Percentiles rank a stretch among this genome's conserved stretches.
Conservation (phyloP, 1,139 yeast genomes). For the Candida mesenterica region DNA sequence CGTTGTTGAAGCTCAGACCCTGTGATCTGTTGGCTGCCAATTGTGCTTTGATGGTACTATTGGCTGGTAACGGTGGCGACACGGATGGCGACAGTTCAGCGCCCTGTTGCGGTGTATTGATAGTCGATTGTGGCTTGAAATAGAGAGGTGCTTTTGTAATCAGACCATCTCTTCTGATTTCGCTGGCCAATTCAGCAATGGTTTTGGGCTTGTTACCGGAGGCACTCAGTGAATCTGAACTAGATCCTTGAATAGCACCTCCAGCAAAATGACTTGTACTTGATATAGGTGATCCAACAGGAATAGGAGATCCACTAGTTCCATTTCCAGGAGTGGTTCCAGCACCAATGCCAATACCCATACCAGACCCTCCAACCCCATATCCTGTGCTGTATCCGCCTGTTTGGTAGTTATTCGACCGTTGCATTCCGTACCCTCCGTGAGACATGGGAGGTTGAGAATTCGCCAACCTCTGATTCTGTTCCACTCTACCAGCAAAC, state of each 20-base stretch:
- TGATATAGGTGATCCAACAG: no score
- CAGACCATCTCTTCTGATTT: constrained; percentile 41
- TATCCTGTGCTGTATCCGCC: not conserved
- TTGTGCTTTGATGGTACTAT: constrained; percentile 48
- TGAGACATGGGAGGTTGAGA: constrained; percentile 7
- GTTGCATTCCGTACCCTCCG: not conserved
- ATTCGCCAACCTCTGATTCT: constrained; percentile 33
- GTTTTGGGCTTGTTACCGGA: constrained; percentile 36
- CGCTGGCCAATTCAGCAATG: constrained; percentile 56
- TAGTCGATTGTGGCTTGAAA: constrained; percentile 30
- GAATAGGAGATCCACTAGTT: no score
- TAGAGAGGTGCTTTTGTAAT: constrained; percentile 32
- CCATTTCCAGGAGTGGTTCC: not conserved
- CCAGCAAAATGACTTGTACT: no score
- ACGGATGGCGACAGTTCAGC: constrained; percentile 9
- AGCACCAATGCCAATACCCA: not conserved
- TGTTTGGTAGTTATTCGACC: not conserved
- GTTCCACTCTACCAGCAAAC: constrained; percentile 45
- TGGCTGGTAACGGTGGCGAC: constrained; percentile 13
- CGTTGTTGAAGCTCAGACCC: constrained; percentile 41
- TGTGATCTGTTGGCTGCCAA: constrained; percentile 51
- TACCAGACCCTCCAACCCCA: not conserved
- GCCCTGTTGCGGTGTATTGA: constrained; percentile 3
- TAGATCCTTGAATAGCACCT: not conserved
- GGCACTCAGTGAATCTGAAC: not conserved